phyloP scores from a whole-genome alignment of 164 flowering plant genomes.

The Litsea cubeba region DNA sequence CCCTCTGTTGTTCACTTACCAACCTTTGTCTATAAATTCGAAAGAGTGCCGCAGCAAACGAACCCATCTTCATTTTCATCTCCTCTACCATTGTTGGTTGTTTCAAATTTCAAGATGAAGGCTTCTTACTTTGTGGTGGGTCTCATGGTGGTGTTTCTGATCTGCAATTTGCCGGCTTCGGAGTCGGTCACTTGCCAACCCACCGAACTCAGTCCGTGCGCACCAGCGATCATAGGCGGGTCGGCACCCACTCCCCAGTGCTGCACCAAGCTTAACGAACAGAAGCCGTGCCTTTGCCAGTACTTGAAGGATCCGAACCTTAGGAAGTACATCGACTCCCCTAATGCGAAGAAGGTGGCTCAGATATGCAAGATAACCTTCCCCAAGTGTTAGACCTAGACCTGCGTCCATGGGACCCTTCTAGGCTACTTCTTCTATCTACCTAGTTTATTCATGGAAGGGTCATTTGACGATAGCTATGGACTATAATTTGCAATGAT shows the following conservation, averaged over 20 bases:
- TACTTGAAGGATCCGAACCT: constrained; percentile 8
- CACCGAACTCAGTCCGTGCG: neutral
- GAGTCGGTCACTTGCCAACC: constrained; percentile 4
- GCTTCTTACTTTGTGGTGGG: neutral
- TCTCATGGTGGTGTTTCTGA: neutral
- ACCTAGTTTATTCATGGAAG: too few species aligned
- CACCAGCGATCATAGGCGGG: neutral
- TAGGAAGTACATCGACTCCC: neutral
- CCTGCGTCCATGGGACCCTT: neutral
- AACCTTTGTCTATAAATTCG: too few species aligned
- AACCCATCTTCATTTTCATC: too few species aligned
- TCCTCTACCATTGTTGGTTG: neutral
- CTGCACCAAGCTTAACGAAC: constrained; percentile 7
- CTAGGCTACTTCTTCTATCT: too few species aligned
- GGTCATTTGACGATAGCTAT: too few species aligned
- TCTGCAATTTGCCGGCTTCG: neutral
- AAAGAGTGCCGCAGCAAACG: too few species aligned
- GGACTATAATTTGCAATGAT: too few species aligned
- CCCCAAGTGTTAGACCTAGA: constrained; percentile 4
- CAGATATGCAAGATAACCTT: neutral
- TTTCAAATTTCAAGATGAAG: neutral
- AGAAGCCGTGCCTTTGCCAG: constrained; percentile 12
- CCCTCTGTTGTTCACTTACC: too few species aligned
- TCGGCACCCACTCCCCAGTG: neutral
- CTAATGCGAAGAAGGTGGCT: constrained; percentile 4